Evolutionary conservation across 331 rosid species (phyloP), one percentile per base, ranked within the genome.

Genomic region (Acacia pycnantha): DNA sequence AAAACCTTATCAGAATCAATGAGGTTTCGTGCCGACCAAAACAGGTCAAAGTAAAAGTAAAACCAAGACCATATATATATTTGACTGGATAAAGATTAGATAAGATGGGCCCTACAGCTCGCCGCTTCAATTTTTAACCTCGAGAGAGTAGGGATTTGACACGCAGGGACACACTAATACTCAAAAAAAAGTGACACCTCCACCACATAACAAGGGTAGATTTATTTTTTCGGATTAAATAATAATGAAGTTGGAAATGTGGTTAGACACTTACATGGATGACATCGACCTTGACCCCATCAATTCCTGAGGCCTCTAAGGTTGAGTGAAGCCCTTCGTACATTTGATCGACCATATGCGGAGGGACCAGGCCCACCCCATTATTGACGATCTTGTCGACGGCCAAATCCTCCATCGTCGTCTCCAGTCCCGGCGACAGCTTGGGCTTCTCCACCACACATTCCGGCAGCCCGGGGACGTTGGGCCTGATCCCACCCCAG

Each of bases 281-380:
- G 56, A 95, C 98, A 77, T 95, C 98, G 22, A 95, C 94, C 66
- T 95, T 95, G 84, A 95, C 96, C 5, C 98, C 98, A 50, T 95
- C 98, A 26, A 95, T 90, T 12, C 98, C 98, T 0, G 88, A 89
- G 0, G 84, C 51, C 6, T 92, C 90, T 88, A 95, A 76, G 76
- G 87, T 93, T 4, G 93, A 78, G 79, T 95, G 98, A 73, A 95
- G 87, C 5, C 98, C 96, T 71, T 95, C 93, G 9, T 86, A 95
- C 98, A 95, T 84, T 68, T 88, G 81, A 61, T 77, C 88, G 0
- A 84, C 98, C 11, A 61, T 10, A 11, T 95, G 86, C 0, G 98
- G 98, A 15, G 96, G 93, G 40, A 93, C 97, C 71, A 95, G 15
- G 24, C 97, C 98, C 0, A 95, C 85, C 0, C 97, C 93, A 19